Conservation (phyloP, 371 early-diverging fungal genomes). For the Fennellomyces sp. region DNA sequence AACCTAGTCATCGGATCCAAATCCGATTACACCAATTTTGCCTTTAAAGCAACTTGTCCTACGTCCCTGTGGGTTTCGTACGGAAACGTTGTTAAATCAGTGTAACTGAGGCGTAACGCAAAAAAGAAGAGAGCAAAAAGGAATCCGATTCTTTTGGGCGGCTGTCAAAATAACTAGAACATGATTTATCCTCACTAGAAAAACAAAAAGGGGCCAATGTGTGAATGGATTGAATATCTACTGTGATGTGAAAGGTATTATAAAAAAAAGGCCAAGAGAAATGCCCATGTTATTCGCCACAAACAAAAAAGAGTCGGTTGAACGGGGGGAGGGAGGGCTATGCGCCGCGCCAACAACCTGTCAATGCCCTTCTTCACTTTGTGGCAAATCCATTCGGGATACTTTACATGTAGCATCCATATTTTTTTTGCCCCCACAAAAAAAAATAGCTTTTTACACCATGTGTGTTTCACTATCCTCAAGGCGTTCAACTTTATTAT, state of each 20-base stretch:
- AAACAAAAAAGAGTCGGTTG: not conserved
- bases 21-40: not conserved
- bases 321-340: not conserved
- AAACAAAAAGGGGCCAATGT: not conserved
- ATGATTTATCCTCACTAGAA: not conserved
- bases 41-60: not conserved
- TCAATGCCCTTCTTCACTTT: no score
- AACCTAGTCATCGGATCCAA: not conserved
- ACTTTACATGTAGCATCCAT: not conserved
- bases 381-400: not conserved
- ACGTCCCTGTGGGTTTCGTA: not conserved
- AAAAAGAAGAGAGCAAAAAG: not conserved
- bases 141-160: not conserved
- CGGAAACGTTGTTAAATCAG: not conserved
- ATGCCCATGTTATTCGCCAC: slow-evolving; percentile 1
- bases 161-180: not conserved
- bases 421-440: no score
- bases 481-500: slow-evolving; percentile 1
- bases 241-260: no score
- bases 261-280: no score
- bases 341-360: not conserved
- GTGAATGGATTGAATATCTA: not conserved
- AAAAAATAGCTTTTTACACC: not conserved
- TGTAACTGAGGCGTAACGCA: not conserved
- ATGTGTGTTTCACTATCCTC: slow-evolving; percentile 1